phyloP scores from a whole-genome alignment of 164 flowering plant species.

The Malania oleifera region DNA sequence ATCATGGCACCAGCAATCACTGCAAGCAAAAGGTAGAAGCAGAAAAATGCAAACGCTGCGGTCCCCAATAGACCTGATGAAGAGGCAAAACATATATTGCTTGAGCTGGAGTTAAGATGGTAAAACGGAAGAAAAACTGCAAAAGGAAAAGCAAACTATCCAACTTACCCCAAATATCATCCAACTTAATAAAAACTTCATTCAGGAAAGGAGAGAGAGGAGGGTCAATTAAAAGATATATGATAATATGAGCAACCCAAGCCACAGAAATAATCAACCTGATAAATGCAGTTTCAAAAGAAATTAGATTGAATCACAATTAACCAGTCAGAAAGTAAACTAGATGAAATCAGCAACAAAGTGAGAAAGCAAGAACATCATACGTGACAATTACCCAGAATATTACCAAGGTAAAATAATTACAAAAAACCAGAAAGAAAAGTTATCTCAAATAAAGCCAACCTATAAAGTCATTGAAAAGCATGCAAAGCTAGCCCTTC shows the following conservation, averaged over 20 bases:
- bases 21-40: slow-evolving; percentile 94
- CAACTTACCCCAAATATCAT: slow-evolving; percentile 80
- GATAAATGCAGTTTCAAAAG: too few relatives aligned
- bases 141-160: neutral
- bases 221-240: slow-evolving; percentile 80
- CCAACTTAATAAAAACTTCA: slow-evolving; percentile 90
- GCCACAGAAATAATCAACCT: slow-evolving; percentile 95
- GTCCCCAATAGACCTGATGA: slow-evolving; percentile 91
- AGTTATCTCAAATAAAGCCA: too few relatives aligned
- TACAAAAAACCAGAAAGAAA: too few relatives aligned
- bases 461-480: too few relatives aligned
- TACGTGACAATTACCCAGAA: too few relatives aligned
- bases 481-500: too few relatives aligned
- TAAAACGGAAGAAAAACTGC: neutral
- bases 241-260: slow-evolving; percentile 92
- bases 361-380: too few relatives aligned
- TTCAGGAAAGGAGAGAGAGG: slow-evolving; percentile 90
- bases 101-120: slow-evolving; percentile 9
- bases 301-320: too few relatives aligned
- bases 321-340: too few relatives aligned
- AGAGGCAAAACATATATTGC: slow-evolving; percentile 12
- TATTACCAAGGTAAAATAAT: too few relatives aligned
- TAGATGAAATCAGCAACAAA: too few relatives aligned
- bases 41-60: slow-evolving; percentile 95
- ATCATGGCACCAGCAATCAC: slow-evolving; percentile 97